Percentiles rank a stretch among this genome's conserved stretches.
Evolutionary conservation across 2,329 filamentous ascomycete species (phyloP).

Genomic region (Rutstroemia sp.): DNA sequence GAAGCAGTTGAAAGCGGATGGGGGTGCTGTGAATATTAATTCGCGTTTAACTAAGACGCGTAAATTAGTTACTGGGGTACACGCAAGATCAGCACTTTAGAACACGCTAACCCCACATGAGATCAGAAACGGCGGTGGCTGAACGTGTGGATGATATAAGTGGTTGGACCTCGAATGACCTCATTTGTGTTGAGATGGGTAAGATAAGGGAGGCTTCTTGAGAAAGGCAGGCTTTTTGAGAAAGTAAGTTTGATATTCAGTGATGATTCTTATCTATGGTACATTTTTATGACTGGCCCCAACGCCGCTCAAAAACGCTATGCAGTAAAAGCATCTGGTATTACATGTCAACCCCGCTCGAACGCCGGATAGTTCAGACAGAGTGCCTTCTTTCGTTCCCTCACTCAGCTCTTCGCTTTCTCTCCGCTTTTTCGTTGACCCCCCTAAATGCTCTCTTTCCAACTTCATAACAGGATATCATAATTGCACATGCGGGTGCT

Average conservation of each 20-base stretch:
- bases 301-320: conserved; percentile 19
- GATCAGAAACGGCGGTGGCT: not conserved
- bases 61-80: conserved; percentile 5
- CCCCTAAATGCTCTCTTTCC: conserved; percentile 80
- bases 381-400: not conserved
- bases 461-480: conserved; percentile 97
- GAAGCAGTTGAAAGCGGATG: not conserved
- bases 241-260: not conserved
- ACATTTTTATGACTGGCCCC: not conserved
- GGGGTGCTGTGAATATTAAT: not conserved
- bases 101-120: not conserved
- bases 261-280: conserved; percentile 1
- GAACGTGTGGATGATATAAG: no score
- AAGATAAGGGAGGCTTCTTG: no score
- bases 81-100: conserved; percentile 3
- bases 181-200: no score
- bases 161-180: no score
- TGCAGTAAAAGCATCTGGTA: conserved; percentile 14
- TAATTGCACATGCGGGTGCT: conserved; percentile 93
- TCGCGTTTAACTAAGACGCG: not conserved
- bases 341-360: conserved; percentile 2
- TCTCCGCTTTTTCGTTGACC: conserved; percentile 52
- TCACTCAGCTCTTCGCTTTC: conserved; percentile 19
- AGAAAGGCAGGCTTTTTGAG: no score
- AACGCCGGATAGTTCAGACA: not conserved